Evolutionary conservation across 106 monocot species (phyloP), one percentile per base, ranked within the genome.

Genomic region (Cymbidium sinense): DNA sequence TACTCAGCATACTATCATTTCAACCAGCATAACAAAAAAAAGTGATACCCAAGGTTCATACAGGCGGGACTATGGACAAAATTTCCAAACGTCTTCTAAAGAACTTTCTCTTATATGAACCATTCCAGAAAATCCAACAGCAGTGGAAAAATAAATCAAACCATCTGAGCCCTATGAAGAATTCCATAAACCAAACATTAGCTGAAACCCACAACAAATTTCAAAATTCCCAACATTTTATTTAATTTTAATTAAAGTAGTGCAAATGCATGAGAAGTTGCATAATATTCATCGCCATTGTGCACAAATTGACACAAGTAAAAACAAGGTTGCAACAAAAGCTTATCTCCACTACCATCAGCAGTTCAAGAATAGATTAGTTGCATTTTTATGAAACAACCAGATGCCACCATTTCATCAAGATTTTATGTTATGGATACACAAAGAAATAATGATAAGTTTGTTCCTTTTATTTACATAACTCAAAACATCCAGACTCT

Each of bases 391-490:
- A 80, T 70, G 64, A 73, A 65, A 55, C 74, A 79, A 76, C 74
- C 44, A 84, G 71, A 39, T 50, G 23, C 83, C 84, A 82, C 27
- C 64, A 65, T 50, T 74, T 85, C 83, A 80, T 74, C 79, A 73
- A 67, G 31, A 43, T 73, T 79, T 75, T 43, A 55, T 81, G 70
- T 41, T 87, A 82, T 83, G 27, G 1, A 64, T 29, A 64, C 28
- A 64, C n/a, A 64, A 11, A 64, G 20, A 64, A 18, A 9, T 4
- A 64, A 64, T 27, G 51, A 9, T 3, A 13, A 52, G 18, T 52
- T 13, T 52, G n/a, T 64, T 23, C 5, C 27, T 11, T 27, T 4
- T 51, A 15, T 52, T 1, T 18, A 52, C 12, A 15, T 20, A 50
- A 52, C 51, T 52, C 13, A 52, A 70, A 70, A 33, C 34, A 70